Evolutionary conservation across 352 stramenopile genomes (phyloP), one percentile per base, ranked within the genome.

Genomic region (Pythium guiyangense): DNA sequence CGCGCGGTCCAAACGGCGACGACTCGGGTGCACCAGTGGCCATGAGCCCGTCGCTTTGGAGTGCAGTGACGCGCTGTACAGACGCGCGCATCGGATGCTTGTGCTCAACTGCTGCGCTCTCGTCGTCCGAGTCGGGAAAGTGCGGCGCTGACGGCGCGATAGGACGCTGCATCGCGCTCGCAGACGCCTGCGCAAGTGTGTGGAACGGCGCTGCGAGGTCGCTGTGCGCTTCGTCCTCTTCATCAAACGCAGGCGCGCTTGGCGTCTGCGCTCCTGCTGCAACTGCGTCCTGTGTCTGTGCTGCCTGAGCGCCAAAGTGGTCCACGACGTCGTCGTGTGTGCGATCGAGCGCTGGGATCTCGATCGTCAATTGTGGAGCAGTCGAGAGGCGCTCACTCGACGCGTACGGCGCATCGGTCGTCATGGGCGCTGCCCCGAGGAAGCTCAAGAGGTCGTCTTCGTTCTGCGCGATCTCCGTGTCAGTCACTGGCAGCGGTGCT

Each of bases 371-470:
- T 35, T 4, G 17, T 6, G n/a, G 27, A 25, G 14, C 34, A 20
- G 1, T 52, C 25, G 39, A 18, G 34, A 11, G 4, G 18, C 39
- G 39, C 39, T 44, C 18, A 1, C 29, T 9, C 2, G 29, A 37
- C 12, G 49, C 56, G 22, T 47, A 45, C 25, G 47, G 18, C 22
- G 29, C 59, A 12, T 54, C 40, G 31, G 20, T 47, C 17, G 15
- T 35, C 49, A 43, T 48, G 15, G 46, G 42, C 29, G 43, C 56
- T 1, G 54, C 64, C 5, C 66, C 66, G 22, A 87, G 58, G 17
- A 91, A 57, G 27, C 66, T 63, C 49, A 84, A 54, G 9, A 89
- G 60, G 14, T 85, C 71, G 17, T 88, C 73, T 53, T 89, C 79
- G 45, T 87, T 78, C 46, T 76, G 69, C 26, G 47, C 60, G 59